These are phyloP conservation scores for Candida michaelii DNA, from an alignment of 805 yeast genomes.

Conservation along the genomic window DNA sequence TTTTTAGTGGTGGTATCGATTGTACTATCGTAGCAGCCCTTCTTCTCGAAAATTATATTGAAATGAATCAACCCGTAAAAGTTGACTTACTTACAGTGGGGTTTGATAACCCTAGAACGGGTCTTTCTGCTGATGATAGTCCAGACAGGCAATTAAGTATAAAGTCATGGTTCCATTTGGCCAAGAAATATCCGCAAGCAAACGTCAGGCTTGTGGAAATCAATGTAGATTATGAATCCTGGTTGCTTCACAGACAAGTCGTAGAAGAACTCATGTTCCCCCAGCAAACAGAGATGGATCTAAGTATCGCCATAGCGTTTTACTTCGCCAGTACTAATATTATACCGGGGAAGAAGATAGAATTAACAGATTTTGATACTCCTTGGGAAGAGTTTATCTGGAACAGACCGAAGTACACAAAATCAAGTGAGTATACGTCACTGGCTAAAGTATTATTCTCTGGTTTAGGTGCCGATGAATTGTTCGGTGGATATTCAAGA, in stretches of 20 bases:
- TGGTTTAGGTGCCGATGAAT: conserved; percentile 96
- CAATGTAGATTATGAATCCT: conserved; percentile 70
- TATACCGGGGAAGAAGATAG: conserved; percentile 10
- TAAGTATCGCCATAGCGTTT: conserved; percentile 93
- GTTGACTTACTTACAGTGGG: conserved; percentile 91
- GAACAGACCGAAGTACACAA: conserved; percentile 10
- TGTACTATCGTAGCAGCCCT: conserved; percentile 78
- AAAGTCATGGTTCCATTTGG: conserved; percentile 57
- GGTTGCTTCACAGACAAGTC: conserved; percentile 46
- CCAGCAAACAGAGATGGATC: conserved; percentile 87
- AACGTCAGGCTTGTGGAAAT: conserved; percentile 61
- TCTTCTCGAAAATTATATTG: conserved; percentile 25
- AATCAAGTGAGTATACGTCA: conserved; percentile 39
- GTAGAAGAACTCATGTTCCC: conserved; percentile 79
- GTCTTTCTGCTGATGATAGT: conserved; percentile 56
- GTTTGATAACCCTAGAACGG: conserved; percentile 84
- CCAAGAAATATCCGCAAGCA: conserved; percentile 36
- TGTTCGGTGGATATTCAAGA: conserved; percentile 93
- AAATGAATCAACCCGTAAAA: conserved; percentile 7
- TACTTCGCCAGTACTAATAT: conserved; percentile 78
- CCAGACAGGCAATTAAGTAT: conserved; percentile 83
- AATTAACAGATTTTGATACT: conserved; percentile 14
- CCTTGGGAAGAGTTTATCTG: conserved; percentile 20
- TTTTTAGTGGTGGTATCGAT: conserved; percentile 95
- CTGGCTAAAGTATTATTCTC: conserved; percentile 72